Evolutionary conservation across 2,329 filamentous ascomycete species (phyloP), one percentile per base, ranked within the genome.

Genomic region (Xylaria sp.): DNA sequence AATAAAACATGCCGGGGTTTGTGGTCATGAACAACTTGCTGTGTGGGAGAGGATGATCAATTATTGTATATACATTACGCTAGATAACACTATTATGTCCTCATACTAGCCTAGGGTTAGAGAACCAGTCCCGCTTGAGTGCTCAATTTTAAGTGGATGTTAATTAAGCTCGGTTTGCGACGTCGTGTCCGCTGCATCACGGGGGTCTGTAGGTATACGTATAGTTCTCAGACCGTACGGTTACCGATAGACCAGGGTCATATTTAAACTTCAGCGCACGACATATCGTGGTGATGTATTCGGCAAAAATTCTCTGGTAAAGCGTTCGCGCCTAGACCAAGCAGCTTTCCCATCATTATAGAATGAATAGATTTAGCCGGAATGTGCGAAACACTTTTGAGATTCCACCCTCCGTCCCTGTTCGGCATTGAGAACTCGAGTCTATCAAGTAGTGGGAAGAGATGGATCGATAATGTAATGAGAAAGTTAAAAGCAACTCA

Each of bases 281-380:
- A 25, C 36, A 36, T 41, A 10, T 20, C 25, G 8, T 36, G 13
- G 15, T 25, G n/a, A 61, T 41, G 36, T 55, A 48, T 33, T 46
- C 18, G 49, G 39, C 43, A 56, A 36, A 55, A 39, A 25, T 28
- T 28, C 39, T n/a, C 18, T 46, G 3, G 36, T 46, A 7, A 46
- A 10, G 23, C 55, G 12, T 18, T 18, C 54, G 33, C 54, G 54
- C 7, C 36, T 23, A 57, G n/a, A 39, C 18, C 15, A 62, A 49
- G 61, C n/a, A 57, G 23, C 25, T 62, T 36, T 51, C 43, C 10
- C 39, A 41, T 62, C 55, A 51, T 52, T 61, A 56, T 10, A 28
- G 46, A 58, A 46, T 18, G 36, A 20, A 13, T 54, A 60, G n/a
- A 66, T 69, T 69, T 69, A 69, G 67, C 67, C 67, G 67, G 58